Evolutionary conservation across 2,329 filamentous ascomycete genomes (phyloP), one percentile per base, ranked within the genome.

Genomic region (Emergomyces pasteurianus): DNA sequence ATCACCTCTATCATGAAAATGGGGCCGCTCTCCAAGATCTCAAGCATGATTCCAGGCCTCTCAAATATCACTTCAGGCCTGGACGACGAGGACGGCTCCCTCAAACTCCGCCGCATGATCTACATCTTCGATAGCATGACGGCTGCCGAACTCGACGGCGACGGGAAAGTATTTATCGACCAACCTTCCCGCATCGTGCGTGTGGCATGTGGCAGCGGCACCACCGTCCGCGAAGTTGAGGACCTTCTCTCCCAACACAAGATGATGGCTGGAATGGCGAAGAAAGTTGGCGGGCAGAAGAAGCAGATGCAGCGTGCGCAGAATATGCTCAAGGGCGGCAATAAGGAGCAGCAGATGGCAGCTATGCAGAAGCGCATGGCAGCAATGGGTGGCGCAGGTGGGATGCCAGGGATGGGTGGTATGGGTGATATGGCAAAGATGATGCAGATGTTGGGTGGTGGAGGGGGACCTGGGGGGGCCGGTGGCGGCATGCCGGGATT

Each of bases 71-170:
- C 96, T 84, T 87, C 90, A 59, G 90, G 90, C 46, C 94, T 97
- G 83, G 92, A 97, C 71, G 95, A 99, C 71, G 92, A 97, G 70
- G 94, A 97, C 71, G 92, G 92, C n/a, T 86, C 86, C 60, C 79
- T 87, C 68, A 96, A 97, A 76, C 83, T 99, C 31, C 95, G 95
- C 76, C 87, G 94, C 64, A 99, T 99, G 94, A 90, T 99, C 67
- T 97, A 95, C 78, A 96, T 99, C 63, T 96, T 92, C 78, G 94
- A 99, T 77, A 92, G 88, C 65, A 99, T 99, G 94, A 97, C 92
- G 0, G 85, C 89, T 26, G 95, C 95, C 72, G 94, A 99, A 73
- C 85, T 99, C 23, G 92, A 99, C 74, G 89, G 88, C 50, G 92
- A 99, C 69, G 94, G 94, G 72, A 96, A 95, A 76, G 84, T 95